These are phyloP conservation scores for Hydnum rufescens DNA, from an alignment of 768 basidiomycete species.

Conservation along the genomic window DNA sequence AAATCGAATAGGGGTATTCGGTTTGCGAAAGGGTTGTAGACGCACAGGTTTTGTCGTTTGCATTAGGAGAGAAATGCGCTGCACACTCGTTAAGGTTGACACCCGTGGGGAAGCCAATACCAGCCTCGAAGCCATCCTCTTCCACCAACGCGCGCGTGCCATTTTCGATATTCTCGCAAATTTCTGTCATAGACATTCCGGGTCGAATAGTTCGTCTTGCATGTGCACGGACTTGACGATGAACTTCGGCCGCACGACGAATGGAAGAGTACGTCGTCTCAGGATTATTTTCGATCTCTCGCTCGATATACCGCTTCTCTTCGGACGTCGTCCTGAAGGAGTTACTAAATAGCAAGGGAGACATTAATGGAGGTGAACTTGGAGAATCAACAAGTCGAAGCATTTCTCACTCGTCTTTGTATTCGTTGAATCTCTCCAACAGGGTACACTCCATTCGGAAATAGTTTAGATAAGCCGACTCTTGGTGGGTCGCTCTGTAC, in stretches of 20 bases:
- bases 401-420: slow-evolving; percentile 67
- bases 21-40: slow-evolving; percentile 9
- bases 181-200: slow-evolving; percentile 87
- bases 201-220: slow-evolving; percentile 72
- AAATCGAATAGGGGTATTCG: slow-evolving; percentile 3
- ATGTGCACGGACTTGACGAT: slow-evolving; percentile 72
- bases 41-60: slow-evolving; percentile 68
- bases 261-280: slow-evolving; percentile 75
- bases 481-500: slow-evolving; percentile 80
- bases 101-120: slow-evolving; percentile 93
- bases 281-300: slow-evolving; percentile 56
- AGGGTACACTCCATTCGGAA: slow-evolving; percentile 68
- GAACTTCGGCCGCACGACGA: slow-evolving; percentile 86
- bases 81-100: slow-evolving; percentile 86
- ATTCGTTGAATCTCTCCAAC: slow-evolving; percentile 82
- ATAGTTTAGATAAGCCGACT: slow-evolving; percentile 74
- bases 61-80: slow-evolving; percentile 91
- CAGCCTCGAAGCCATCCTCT: slow-evolving; percentile 65
- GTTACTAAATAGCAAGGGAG: slow-evolving; percentile 34
- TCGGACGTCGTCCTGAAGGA: slow-evolving; percentile 75
- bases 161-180: slow-evolving; percentile 84
- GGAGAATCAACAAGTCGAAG: background rate
- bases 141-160: slow-evolving; percentile 82
- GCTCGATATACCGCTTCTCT: slow-evolving; percentile 74
- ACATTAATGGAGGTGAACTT: background rate